Base-by-base conservation (phyloP, 2,329 filamentous ascomycete species). In the Arthrinium phaeospermum region DNA sequence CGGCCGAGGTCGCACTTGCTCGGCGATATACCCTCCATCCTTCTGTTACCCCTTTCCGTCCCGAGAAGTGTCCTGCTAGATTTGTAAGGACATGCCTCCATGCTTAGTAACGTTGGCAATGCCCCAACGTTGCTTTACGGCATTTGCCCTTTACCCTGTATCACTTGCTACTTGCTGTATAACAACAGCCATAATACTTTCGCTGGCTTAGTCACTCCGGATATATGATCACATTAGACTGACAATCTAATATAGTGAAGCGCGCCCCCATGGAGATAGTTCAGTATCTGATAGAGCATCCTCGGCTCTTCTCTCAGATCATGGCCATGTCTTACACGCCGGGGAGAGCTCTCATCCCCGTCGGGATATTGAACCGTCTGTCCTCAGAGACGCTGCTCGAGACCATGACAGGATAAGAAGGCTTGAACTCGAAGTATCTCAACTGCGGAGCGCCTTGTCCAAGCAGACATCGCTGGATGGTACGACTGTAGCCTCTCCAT, bases 401-500 rank as follows among this genome's bases (percentile, higher is more conserved):
- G 88, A 90, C 75, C 84, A 88, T 73, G 89, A 91, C 76, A 84
- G 89, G 72, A 89, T 91, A 74, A 87, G 88, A 53, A 85, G 87
- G 70, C 84, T 91, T 44, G 89, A 91, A 82, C 83, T 89, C 53
- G 89, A 91, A 76, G 85, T 91, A 69, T 82, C 86, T 30, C 88
- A 90, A 80, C 83, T 91, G 70, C 89, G 88, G 81, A 84, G 80
- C 61, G 83, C 87, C 41, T 81, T 91, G 44, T 78, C 83, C 27
- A 86, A 86, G 45, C 84, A 86, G 68, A 77, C 78, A 5, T 87
- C 86, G 1, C 76, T 86, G 24, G 87, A 89, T 71, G 86, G 87
- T 16, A 89, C 86, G 80, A 89, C 87, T 51, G 74, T 87, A n/a
- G 85, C 80, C 22, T 87, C 86, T 1, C 86, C 86, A 0, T 79